Evolutionary conservation across 441 rosid genomes (phyloP), one percentile per base, ranked within the genome.

Genomic region (Populus hybrid): DNA sequence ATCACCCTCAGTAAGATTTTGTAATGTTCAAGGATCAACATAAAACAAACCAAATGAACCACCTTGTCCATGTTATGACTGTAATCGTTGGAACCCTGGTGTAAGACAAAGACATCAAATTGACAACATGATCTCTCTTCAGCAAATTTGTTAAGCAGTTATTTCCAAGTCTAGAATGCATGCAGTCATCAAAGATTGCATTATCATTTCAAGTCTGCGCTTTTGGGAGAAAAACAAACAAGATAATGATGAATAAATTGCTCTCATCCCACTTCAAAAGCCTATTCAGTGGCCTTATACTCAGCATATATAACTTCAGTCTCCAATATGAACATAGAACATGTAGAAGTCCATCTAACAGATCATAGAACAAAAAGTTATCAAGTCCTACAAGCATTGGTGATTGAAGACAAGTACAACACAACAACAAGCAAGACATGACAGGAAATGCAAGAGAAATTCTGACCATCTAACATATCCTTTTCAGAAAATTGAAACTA

Each of bases 391-490:
- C 46, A 30, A 50, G 77, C 23, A 71, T 7, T 36, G 36, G 69
- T 65, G 28, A 64, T 75, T 72, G 10, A 71, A 66, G 4, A 16
- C 5, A 20, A 34, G 3, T 9, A 20, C 23, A 67, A 2, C 61
- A 32, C 9, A 23, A 80, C 4, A 77, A n/a, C 12, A 59, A 72
- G 76, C 77, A 46, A 24, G 9, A 36, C 71, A 75, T 53, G 21
- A 34, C 30, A 66, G 70, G 71, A 36, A 16, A 80, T 71, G 46
- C 6, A 23, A 16, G 35, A 35, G 9, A 75, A 67, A 70, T 70
- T 59, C 67, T 46, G 21, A 64, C 59, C 61, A 57, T 53, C 72
- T 36, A 69, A 75, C 32, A 80, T 42, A 20, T 72, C 71, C 21
- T 67, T 32, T 10, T 67, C 68, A 50, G 59, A 67, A 26, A 57